These are phyloP conservation scores for Epichloe baconii DNA, from an alignment of 2,329 filamentous ascomycete genomes.

Conservation along the genomic window DNA sequence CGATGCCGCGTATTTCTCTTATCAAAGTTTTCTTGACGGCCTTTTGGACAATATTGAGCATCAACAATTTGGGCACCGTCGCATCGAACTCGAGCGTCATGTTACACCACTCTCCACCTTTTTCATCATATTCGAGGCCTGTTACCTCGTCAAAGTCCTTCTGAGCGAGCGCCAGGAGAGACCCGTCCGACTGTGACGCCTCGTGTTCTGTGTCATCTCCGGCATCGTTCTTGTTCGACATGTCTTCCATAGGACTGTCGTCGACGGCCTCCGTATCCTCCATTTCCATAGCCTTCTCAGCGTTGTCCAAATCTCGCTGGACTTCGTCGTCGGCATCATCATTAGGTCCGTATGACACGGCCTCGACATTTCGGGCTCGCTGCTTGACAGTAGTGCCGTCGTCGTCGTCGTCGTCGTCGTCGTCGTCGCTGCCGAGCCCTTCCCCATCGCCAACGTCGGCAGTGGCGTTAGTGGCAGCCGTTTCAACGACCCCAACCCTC, in stretches of 20 bases:
- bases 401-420: slow-evolving; percentile 65
- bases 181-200: slow-evolving; percentile 25
- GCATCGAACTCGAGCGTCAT: slow-evolving; percentile 76
- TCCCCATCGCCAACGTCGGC: slow-evolving; percentile 20
- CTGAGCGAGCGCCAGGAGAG: slow-evolving; percentile 52
- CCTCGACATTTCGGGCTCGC: slow-evolving; percentile 63
- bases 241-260: slow-evolving; percentile 30
- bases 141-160: slow-evolving; percentile 53
- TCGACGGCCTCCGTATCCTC: slow-evolving; percentile 36
- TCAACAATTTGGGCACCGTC: slow-evolving; percentile 75
- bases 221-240: slow-evolving; percentile 19
- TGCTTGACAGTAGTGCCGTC: slow-evolving; percentile 57
- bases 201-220: slow-evolving; percentile 24
- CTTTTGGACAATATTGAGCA: slow-evolving; percentile 79
- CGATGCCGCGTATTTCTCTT: slow-evolving; percentile 71
- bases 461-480: slow-evolving; percentile 24
- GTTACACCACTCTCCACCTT: slow-evolving; percentile 58
- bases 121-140: slow-evolving; percentile 68
- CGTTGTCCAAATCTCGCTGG: slow-evolving; percentile 48
- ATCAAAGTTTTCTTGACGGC: slow-evolving; percentile 69
- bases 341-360: slow-evolving; percentile 79
- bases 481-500: slow-evolving; percentile 39
- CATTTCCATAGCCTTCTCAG: slow-evolving; percentile 36
- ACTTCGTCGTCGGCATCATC: slow-evolving; percentile 82
- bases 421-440: slow-evolving; percentile 50